Evolutionary conservation across 1,284 basidiomycete species (phyloP).

Genomic region (Apiotrichum brassicae): DNA sequence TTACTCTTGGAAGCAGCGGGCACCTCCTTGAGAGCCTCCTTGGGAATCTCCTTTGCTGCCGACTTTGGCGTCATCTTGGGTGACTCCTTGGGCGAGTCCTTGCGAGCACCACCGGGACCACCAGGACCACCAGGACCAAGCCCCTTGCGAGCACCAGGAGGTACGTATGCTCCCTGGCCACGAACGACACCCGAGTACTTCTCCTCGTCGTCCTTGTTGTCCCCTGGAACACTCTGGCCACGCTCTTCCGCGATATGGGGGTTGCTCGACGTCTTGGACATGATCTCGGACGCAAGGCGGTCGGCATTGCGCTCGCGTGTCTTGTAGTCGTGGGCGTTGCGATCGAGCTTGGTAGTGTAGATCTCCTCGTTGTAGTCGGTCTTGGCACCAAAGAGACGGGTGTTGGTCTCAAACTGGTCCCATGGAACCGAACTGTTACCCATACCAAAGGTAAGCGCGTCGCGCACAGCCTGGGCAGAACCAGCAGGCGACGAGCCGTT

Average conservation of each 20-base stretch:
- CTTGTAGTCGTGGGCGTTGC: conserved; percentile 67
- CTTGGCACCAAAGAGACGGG: conserved; percentile 84
- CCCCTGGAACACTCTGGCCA: conserved; percentile 56
- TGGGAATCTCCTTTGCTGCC: conserved; percentile 2
- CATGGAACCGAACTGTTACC: conserved; percentile 51
- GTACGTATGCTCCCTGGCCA: conserved; percentile 81
- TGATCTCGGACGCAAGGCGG: conserved; percentile 83
- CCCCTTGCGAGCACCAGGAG: conserved; percentile 67
- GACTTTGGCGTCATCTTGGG: background rate
- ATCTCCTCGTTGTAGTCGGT: conserved; percentile 88
- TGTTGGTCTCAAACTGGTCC: conserved; percentile 97
- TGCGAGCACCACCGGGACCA: conserved; percentile 10
- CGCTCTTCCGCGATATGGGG: conserved; percentile 88
- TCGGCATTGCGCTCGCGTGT: conserved; percentile 83
- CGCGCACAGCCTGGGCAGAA: conserved; percentile 14
- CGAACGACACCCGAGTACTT: conserved; percentile 95
- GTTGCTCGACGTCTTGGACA: conserved; percentile 60
- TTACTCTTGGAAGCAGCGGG: conserved; percentile 19
- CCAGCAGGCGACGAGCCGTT: conserved; percentile 17
- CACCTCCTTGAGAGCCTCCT: background rate
- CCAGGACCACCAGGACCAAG: conserved; percentile 16
- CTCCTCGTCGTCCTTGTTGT: conserved; percentile 84
- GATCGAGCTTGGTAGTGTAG: conserved; percentile 93
- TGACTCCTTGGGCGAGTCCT: conserved; percentile 5
- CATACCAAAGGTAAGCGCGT: conserved; percentile 41